Evolutionary conservation across 2,329 filamentous ascomycete genomes (phyloP).

Genomic region (Penicillium sp.): DNA sequence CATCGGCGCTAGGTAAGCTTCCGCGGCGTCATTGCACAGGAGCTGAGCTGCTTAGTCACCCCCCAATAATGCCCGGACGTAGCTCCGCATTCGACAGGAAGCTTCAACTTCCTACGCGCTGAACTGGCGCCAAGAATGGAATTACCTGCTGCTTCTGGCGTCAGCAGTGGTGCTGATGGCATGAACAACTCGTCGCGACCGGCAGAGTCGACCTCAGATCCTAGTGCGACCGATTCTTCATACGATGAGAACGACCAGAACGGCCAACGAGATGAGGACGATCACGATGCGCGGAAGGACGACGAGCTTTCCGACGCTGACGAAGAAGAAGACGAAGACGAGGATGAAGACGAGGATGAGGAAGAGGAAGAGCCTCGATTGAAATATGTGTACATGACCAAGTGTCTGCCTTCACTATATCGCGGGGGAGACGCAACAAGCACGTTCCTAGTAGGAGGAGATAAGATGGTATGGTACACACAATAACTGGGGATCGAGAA

Average conservation of each 20-base stretch:
- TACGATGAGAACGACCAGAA: not conserved
- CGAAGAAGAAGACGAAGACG: conserved; percentile 33
- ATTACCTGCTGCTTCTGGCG: conserved; percentile 7
- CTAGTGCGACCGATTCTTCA: not conserved
- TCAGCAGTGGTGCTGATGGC: not conserved
- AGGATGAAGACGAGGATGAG: conserved; percentile 71
- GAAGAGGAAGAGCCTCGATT: conserved; percentile 92
- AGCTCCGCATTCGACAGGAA: conserved; percentile 8
- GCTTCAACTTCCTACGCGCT: conserved; percentile 10
- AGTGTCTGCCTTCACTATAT: conserved; percentile 74
- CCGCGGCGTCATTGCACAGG: conserved; percentile 7
- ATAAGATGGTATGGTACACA: conserved; percentile 76
- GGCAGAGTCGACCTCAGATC: not conserved
- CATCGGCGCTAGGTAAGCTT: not conserved
- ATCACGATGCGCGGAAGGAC: conserved; percentile 9
- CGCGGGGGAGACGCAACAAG: conserved; percentile 94
- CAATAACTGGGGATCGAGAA: conserved; percentile 1
- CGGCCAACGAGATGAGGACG: conserved; percentile 16
- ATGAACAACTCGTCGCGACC: not conserved
- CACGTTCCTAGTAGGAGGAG: conserved; percentile 80
- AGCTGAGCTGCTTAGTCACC: conserved; percentile 14
- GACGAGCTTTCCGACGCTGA: conserved; percentile 17
- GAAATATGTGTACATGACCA: conserved; percentile 87
- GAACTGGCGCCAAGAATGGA: conserved; percentile 14
- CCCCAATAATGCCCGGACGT: conserved; percentile 2